phyloP scores from a whole-genome alignment of 2,329 filamentous ascomycete species.

The Endoconidiophora laricicola region DNA sequence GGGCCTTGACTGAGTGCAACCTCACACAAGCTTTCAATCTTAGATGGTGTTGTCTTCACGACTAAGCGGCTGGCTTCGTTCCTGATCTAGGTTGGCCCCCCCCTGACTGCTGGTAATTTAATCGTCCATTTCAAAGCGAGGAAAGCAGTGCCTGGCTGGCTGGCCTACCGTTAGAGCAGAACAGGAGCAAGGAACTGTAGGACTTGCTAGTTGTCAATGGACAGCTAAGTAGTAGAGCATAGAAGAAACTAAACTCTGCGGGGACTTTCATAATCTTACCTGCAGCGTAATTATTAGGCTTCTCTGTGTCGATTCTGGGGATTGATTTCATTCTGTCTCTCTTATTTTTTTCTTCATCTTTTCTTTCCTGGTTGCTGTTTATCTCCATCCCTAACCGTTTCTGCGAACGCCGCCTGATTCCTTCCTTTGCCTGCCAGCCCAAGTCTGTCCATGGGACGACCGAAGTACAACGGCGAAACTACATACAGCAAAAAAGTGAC shows the following conservation, averaged over 20 bases:
- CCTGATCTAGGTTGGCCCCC: background rate
- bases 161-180: background rate
- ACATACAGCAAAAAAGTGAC: too few relatives aligned
- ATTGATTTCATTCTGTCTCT: background rate
- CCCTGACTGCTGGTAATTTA: constrained; percentile 1
- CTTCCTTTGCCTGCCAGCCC: background rate
- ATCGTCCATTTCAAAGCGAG: background rate
- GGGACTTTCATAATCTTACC: background rate
- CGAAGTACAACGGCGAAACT: too few relatives aligned
- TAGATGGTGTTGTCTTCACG: background rate
- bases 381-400: background rate
- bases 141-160: background rate
- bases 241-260: too few relatives aligned
- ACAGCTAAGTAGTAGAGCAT: too few relatives aligned
- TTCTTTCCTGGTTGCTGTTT: background rate
- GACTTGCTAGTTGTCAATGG: too few relatives aligned
- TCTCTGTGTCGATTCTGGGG: background rate
- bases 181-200: too few relatives aligned
- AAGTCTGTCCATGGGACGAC: too few relatives aligned
- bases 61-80: background rate
- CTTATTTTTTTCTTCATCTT: constrained; percentile 3
- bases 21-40: constrained; percentile 2
- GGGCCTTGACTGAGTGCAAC: constrained; percentile 2
- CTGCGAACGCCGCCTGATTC: background rate
- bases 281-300: background rate